Conservation (phyloP, 768 basidiomycete species). For the Lentinula detonsa region DNA sequence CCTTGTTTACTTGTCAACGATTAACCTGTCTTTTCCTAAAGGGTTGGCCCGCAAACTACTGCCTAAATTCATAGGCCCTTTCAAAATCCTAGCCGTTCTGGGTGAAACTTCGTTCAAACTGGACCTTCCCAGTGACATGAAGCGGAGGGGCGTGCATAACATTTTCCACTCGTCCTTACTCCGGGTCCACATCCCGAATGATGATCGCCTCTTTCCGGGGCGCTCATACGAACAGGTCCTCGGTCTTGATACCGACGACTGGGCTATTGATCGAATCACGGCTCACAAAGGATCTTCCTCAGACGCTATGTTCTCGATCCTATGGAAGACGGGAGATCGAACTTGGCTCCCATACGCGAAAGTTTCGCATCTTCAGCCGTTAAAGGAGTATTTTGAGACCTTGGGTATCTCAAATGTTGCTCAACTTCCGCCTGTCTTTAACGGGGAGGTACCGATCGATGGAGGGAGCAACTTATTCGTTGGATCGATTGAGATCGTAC, state of each 20-base stretch:
- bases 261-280: conserved; percentile 19
- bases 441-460: too few relatives aligned
- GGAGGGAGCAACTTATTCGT: too few relatives aligned
- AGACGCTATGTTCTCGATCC: conserved; percentile 8
- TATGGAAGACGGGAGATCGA: conserved; percentile 13
- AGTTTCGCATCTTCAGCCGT: conserved; percentile 6
- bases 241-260: conserved; percentile 7
- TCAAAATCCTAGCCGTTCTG: conserved; percentile 12
- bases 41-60: conserved; percentile 24
- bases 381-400: conserved; percentile 12
- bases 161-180: conserved; percentile 22
- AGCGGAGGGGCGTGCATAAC: conserved; percentile 17
- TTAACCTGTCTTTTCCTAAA: conserved; percentile 25
- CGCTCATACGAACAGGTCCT: too few relatives aligned
- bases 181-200: conserved; percentile 13
- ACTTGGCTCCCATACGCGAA: conserved; percentile 12
- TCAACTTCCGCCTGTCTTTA: too few relatives aligned
- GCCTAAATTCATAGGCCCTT: conserved; percentile 30
- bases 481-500: too few relatives aligned
- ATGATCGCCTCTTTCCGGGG: too few relatives aligned
- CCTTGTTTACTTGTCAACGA: conserved; percentile 24
- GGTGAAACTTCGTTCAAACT: conserved; percentile 16
- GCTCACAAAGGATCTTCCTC: conserved; percentile 2
- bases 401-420: neutral
- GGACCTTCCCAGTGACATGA: conserved; percentile 18